Percentiles rank a stretch among this genome's conserved stretches.
These are phyloP conservation scores for Leucocoprinus sp. DNA, from an alignment of 768 basidiomycete species.

Conservation along the genomic window DNA sequence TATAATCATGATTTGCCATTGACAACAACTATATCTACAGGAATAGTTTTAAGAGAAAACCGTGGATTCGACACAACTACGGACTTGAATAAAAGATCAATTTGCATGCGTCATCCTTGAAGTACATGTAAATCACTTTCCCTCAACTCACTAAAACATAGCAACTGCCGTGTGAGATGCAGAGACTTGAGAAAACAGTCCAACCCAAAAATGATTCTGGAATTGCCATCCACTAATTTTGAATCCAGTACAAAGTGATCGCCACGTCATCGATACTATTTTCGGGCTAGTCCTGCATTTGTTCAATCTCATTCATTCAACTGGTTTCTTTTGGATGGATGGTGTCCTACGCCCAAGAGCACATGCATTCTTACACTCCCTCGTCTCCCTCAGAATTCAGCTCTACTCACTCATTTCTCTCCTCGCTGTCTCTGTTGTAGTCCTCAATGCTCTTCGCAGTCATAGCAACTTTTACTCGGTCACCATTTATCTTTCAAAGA, in stretches of 20 bases:
- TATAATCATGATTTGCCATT: too few species aligned
- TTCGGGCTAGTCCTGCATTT: neutral
- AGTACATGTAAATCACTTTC: too few species aligned
- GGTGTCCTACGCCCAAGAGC: slow-evolving; percentile 43
- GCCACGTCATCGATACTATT: neutral
- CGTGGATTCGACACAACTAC: too few species aligned
- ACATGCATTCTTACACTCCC: slow-evolving; percentile 38
- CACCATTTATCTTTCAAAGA: slow-evolving; percentile 86
- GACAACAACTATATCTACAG: too few species aligned
- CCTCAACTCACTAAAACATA: too few species aligned
- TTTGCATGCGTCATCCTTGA: too few species aligned
- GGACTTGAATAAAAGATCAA: too few species aligned
- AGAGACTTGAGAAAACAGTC: slow-evolving; percentile 84
- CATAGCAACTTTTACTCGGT: slow-evolving; percentile 94
- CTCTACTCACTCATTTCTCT: slow-evolving; percentile 65
- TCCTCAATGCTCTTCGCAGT: slow-evolving; percentile 72
- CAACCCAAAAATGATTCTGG: slow-evolving; percentile 71
- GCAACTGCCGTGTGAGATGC: slow-evolving; percentile 88
- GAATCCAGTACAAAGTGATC: too few species aligned
- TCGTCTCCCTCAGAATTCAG: slow-evolving; percentile 57
- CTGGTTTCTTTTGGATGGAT: slow-evolving; percentile 11
- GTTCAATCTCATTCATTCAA: neutral
- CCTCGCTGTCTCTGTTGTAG: slow-evolving; percentile 59
- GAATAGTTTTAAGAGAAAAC: too few species aligned
- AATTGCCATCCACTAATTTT: slow-evolving; percentile 52